Base-by-base conservation (phyloP, 306 rosid genomes). In the Delonix regia region DNA sequence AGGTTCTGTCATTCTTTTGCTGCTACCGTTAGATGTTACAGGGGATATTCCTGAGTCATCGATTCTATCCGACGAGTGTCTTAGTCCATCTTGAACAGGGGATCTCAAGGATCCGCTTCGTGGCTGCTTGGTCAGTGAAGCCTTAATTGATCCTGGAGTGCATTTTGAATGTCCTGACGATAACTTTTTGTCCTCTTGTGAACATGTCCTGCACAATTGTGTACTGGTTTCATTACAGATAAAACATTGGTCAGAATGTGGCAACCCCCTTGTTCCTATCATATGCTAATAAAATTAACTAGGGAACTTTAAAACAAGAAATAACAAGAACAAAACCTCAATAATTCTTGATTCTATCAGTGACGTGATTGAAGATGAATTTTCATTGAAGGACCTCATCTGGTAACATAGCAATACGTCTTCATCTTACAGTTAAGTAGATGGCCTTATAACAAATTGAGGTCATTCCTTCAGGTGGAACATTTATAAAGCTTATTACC, bases 81-180 rank as follows among this genome's bases (percentile, higher is more conserved):
- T 88, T 56, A 90, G 87, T 80, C 80, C 83, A 36, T 90, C 92
- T 2, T 91, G 90, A 59, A 78, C 22, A 19, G 93, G 92, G 71
- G 96, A 92, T 88, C 82, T 86, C 83, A 78, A 85, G 48, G 92
- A 88, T 61, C 88, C 94, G 34, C 84, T 57, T 28, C 83, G 81
- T 10, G 84, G 85, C 60, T 84, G 93, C 80, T 91, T 93, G 60
- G 78, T 88, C 59, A 85, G 76, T 52, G 98, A 87, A 78, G 90
- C 86, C 78, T 90, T 94, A 49, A 86, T 87, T 12, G 97, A 88
- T 57, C 78, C 78, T 0, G 83, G 86, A 77, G 86, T 87, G 84
- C 94, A 86, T 76, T 88, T 94, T 67, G 91, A 86, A 28, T 82
- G 86, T 78, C 90, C 88, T 1, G 87, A 85, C 44, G 88, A 83